Conservation (phyloP, 805 yeast species). For the Candida ascalaphidarum region DNA sequence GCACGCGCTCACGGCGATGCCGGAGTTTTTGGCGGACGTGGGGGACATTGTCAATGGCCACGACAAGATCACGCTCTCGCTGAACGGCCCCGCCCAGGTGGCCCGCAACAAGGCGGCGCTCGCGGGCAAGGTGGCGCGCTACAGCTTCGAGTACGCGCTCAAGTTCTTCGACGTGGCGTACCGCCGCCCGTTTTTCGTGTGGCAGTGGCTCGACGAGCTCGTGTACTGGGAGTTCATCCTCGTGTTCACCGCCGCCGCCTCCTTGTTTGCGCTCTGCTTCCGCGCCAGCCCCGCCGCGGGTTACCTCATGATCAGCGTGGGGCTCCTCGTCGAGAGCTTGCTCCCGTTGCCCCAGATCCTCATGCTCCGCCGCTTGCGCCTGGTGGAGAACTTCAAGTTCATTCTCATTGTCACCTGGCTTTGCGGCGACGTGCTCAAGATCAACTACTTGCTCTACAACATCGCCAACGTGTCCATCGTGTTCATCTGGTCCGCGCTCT, state of each 20-base stretch:
- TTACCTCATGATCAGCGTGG: conserved; percentile 48
- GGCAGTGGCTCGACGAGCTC: conserved; percentile 74
- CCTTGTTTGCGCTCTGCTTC: conserved; percentile 32
- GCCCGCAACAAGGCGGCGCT: no score
- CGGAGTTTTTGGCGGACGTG: conserved; percentile 19
- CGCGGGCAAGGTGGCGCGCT: not conserved
- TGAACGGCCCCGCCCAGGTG: no score
- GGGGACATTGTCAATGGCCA: conserved; percentile 9
- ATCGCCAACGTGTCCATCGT: conserved; percentile 58
- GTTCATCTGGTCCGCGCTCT: conserved; percentile 62
- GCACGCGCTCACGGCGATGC: conserved; percentile 19
- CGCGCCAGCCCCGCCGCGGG: conserved; percentile 30
- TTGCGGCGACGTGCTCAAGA: conserved; percentile 78
- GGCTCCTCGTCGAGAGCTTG: conserved; percentile 63
- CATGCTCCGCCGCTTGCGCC: conserved; percentile 54
- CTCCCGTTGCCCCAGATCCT: conserved; percentile 74
- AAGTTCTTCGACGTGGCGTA: conserved; percentile 66
- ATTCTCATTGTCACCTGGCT: conserved; percentile 77
- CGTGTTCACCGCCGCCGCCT: conserved; percentile 33
- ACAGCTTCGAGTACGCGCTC: conserved; percentile 21
- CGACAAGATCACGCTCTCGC: not conserved
- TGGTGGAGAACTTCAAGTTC: conserved; percentile 72
- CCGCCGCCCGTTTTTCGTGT: conserved; percentile 56
- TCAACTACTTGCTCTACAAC: conserved; percentile 67
- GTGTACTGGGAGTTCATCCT: conserved; percentile 58